Evolutionary conservation across 495 filamentous ascomycete genomes (phyloP).

Genomic region (Aspergillus homomorphus): DNA sequence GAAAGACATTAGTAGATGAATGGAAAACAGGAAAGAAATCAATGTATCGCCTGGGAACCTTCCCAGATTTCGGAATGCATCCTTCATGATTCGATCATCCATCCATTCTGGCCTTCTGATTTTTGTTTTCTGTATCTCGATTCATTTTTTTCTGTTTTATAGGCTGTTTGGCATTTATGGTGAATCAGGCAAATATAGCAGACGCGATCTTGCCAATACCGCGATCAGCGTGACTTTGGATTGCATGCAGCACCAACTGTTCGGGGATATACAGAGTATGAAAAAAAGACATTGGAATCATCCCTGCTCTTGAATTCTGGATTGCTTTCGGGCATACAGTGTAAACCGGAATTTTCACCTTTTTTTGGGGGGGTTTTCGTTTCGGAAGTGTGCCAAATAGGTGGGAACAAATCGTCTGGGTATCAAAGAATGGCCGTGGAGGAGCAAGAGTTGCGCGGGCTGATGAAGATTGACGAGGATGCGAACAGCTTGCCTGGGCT

Average conservation of each 20-base stretch:
- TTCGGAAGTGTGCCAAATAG: constrained; percentile 23
- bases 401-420: constrained; percentile 35
- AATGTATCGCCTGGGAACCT: constrained; percentile 28
- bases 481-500: constrained; percentile 19
- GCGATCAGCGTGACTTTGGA: constrained; percentile 10
- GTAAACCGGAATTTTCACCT: constrained; percentile 14
- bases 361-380: neutral
- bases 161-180: neutral
- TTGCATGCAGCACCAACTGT: constrained; percentile 10
- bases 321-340: constrained; percentile 19
- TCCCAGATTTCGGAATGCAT: constrained; percentile 33
- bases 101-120: constrained; percentile 22
- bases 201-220: constrained; percentile 14
- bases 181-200: constrained; percentile 20
- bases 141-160: constrained; percentile 11
- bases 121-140: constrained; percentile 22
- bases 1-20: constrained; percentile 35
- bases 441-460: constrained; percentile 27
- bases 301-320: constrained; percentile 11
- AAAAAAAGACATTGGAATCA: constrained; percentile 9
- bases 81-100: constrained; percentile 33
- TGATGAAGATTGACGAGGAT: constrained; percentile 23
- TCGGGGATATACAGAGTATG: constrained; percentile 23
- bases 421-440: constrained; percentile 43
- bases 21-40: constrained; percentile 27